These are phyloP conservation scores for Helicostylum pulchrum DNA, from an alignment of 192 early-diverging fungal genomes.

Conservation along the genomic window DNA sequence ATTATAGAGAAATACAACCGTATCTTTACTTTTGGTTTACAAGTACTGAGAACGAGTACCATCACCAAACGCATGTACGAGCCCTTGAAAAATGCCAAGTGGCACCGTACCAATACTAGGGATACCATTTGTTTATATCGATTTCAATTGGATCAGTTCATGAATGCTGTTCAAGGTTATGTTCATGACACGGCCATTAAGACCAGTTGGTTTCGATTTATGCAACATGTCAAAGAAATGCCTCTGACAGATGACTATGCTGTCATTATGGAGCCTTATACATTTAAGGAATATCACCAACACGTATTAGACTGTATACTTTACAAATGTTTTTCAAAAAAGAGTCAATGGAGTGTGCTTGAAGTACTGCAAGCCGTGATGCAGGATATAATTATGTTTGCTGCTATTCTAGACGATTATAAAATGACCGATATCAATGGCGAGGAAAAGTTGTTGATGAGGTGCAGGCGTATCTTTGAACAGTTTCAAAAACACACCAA, in stretches of 20 bases:
- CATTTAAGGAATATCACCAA: slow-evolving; percentile 43
- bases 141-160: slow-evolving; percentile 49
- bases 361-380: slow-evolving; percentile 39
- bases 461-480: slow-evolving; percentile 18
- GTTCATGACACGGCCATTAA: slow-evolving; percentile 40
- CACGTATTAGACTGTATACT: slow-evolving; percentile 45
- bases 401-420: background rate
- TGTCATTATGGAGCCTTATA: slow-evolving; percentile 35
- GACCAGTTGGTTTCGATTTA: slow-evolving; percentile 44
- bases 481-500: slow-evolving; percentile 36
- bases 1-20: slow-evolving; percentile 44
- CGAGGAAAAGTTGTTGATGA: slow-evolving; percentile 21
- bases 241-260: slow-evolving; percentile 1
- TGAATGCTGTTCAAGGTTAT: slow-evolving; percentile 44
- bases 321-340: slow-evolving; percentile 43
- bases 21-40: slow-evolving; percentile 48
- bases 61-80: slow-evolving; percentile 35
- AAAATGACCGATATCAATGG: background rate
- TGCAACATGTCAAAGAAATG: slow-evolving; percentile 28
- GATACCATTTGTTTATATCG: slow-evolving; percentile 37
- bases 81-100: slow-evolving; percentile 19
- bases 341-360: slow-evolving; percentile 40
- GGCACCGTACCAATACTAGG: background rate
- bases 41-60: slow-evolving; percentile 35
- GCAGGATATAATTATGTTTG: slow-evolving; percentile 28